Evolutionary conservation across 495 filamentous ascomycete genomes (phyloP).

Genomic region (Lophiotrema nucula): DNA sequence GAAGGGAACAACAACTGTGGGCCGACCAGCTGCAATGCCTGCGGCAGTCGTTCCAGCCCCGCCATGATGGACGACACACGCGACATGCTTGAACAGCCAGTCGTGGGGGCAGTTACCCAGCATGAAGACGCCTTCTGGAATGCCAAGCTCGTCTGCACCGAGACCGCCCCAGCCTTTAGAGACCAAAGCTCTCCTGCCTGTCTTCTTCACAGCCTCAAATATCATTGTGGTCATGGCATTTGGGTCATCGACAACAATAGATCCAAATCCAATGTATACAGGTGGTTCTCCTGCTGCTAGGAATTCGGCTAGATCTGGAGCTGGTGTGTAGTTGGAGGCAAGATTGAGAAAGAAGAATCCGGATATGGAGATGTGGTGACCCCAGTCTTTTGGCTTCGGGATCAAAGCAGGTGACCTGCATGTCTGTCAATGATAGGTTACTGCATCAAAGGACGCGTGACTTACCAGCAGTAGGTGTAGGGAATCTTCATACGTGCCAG

Average conservation of each 20-base stretch:
- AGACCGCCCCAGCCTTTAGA: constrained; percentile 65
- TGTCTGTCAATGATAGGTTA: background rate
- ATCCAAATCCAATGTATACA: constrained; percentile 68
- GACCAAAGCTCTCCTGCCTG: constrained; percentile 58
- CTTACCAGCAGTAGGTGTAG: constrained; percentile 61
- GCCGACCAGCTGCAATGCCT: constrained; percentile 56
- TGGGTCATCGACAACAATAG: constrained; percentile 63
- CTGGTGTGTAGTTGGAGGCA: constrained; percentile 52
- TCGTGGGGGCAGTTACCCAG: constrained; percentile 63
- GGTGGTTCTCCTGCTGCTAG: constrained; percentile 55
- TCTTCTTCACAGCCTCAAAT: constrained; percentile 52
- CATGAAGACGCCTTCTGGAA: constrained; percentile 52
- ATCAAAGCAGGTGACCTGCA: constrained; percentile 57
- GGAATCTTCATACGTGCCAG: constrained; percentile 51
- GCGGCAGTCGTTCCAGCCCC: constrained; percentile 67
- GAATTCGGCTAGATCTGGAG: constrained; percentile 52
- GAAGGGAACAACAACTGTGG: constrained; percentile 63
- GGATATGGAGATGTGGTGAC: constrained; percentile 55
- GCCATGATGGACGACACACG: constrained; percentile 63
- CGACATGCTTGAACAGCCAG: constrained; percentile 65
- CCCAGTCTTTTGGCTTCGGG: constrained; percentile 63
- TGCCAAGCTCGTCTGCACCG: constrained; percentile 46
- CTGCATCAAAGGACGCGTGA: background rate
- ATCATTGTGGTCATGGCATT: constrained; percentile 53
- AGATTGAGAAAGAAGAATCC: constrained; percentile 62